These are phyloP conservation scores for Irineochytrium annulatum DNA, from an alignment of 192 early-diverging fungal genomes.

Conservation along the genomic window DNA sequence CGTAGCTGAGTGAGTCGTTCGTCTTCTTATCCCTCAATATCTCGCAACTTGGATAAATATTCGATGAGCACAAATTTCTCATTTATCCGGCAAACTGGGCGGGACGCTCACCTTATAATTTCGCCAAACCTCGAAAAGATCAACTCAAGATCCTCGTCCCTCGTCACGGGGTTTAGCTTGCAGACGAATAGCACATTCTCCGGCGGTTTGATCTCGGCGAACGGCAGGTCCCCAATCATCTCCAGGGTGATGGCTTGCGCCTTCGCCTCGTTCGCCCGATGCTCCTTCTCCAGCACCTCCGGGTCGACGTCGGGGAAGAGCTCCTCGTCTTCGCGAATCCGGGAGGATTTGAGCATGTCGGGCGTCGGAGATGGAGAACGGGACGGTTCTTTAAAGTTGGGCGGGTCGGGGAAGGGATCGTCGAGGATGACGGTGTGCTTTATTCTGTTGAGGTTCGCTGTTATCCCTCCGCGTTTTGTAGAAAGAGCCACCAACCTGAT, in stretches of 20 bases:
- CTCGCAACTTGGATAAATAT: conserved; percentile 73
- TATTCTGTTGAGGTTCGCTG: conserved; percentile 45
- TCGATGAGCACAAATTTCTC: not conserved
- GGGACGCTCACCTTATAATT: conserved; percentile 59
- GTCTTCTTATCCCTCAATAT: conserved; percentile 82
- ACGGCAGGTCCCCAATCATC: conserved; percentile 96
- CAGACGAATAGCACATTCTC: conserved; percentile 97
- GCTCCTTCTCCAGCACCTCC: conserved; percentile 62
- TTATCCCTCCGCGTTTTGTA: not conserved
- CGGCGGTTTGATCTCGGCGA: conserved; percentile 94
- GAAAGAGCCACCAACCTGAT: conserved; percentile 58
- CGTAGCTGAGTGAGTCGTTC: conserved; percentile 83
- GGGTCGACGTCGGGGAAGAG: conserved; percentile 41
- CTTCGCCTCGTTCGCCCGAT: conserved; percentile 68
- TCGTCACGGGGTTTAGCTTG: conserved; percentile 83
- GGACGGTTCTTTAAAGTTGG: conserved; percentile 58
- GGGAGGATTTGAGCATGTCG: conserved; percentile 63
- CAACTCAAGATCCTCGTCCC: conserved; percentile 84
- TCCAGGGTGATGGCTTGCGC: conserved; percentile 92
- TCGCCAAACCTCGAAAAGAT: conserved; percentile 92
- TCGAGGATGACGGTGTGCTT: conserved; percentile 89
- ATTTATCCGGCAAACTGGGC: not conserved
- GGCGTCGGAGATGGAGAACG: conserved; percentile 73
- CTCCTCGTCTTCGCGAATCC: conserved; percentile 81
- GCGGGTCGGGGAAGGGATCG: conserved; percentile 87